These are phyloP conservation scores for Russula vinacea DNA, from an alignment of 768 basidiomycete species.

Conservation along the genomic window DNA sequence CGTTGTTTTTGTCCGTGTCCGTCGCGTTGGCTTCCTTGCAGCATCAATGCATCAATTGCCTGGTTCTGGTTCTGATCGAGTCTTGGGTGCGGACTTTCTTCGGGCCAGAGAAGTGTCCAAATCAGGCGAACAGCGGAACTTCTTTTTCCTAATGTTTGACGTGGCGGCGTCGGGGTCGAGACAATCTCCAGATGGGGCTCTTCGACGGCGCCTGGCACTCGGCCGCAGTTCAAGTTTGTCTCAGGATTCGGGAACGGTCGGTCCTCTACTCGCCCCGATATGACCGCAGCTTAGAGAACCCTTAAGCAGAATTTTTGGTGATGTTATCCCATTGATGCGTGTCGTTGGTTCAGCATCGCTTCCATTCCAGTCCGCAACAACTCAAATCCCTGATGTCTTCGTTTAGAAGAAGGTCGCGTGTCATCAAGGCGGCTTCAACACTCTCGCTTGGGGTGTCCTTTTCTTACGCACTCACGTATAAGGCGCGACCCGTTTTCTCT, in stretches of 20 bases:
- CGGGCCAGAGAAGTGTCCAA: constrained; percentile 8
- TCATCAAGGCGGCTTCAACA: constrained; percentile 1
- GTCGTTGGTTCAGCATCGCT: background rate
- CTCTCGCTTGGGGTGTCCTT: constrained; percentile 6
- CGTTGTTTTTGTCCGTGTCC: background rate
- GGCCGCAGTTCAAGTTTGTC: background rate
- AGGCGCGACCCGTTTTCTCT: constrained; percentile 10
- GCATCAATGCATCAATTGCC: too few relatives aligned
- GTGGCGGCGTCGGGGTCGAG: constrained; percentile 15
- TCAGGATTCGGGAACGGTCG: constrained; percentile 9
- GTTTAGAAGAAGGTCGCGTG: constrained; percentile 8
- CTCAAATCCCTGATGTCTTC: constrained; percentile 5
- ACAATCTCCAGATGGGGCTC: background rate
- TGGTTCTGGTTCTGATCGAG: background rate
- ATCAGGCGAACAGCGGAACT: background rate
- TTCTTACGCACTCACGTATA: constrained; percentile 5
- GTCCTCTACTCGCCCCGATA: constrained; percentile 5
- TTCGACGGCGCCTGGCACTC: background rate
- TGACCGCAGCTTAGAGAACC: constrained; percentile 15
- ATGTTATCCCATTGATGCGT: constrained; percentile 10
- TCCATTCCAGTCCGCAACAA: constrained; percentile 1
- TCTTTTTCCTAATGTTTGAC: constrained; percentile 12
- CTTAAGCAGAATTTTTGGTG: constrained; percentile 1
- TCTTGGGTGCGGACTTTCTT: constrained; percentile 18
- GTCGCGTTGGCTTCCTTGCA: background rate